Conservation (phyloP, 2,329 filamentous ascomycete genomes). For the Hyphodiscus sp. region DNA sequence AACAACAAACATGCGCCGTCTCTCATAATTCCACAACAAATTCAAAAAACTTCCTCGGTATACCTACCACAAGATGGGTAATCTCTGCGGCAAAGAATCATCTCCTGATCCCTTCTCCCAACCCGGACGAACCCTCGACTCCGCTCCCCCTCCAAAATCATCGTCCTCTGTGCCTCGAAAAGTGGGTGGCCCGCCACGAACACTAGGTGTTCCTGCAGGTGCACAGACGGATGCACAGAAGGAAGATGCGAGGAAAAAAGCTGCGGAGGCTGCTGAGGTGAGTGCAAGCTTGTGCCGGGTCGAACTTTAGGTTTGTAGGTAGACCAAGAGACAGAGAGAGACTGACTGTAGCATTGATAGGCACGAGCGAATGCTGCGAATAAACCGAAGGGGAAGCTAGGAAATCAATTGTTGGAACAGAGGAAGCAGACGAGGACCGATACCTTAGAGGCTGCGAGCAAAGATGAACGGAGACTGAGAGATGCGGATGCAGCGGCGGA, state of each 20-base stretch:
- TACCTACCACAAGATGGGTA: constrained; percentile 58
- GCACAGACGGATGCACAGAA: constrained; percentile 19
- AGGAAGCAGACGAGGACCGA: constrained; percentile 65
- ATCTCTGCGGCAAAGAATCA: constrained; percentile 73
- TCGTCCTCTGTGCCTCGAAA: constrained; percentile 43
- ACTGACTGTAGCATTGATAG: constrained; percentile 40
- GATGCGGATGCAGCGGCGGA: constrained; percentile 60
- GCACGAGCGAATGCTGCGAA: constrained; percentile 26
- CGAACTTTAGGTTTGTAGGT: background rate
- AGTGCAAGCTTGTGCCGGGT: constrained; percentile 30
- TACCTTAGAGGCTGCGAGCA: constrained; percentile 61
- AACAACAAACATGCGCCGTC: background rate
- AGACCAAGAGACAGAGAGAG: constrained; percentile 11
- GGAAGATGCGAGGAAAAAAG: constrained; percentile 62
- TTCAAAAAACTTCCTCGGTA: background rate
- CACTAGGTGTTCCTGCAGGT: constrained; percentile 53
- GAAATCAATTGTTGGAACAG: constrained; percentile 64
- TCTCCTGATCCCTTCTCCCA: constrained; percentile 61
- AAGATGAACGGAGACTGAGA: constrained; percentile 51
- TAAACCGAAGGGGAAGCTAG: constrained; percentile 56
- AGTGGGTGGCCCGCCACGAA: constrained; percentile 53
- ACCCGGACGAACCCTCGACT: constrained; percentile 66
- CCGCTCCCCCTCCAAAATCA: constrained; percentile 36
- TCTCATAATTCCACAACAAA: constrained; percentile 2
- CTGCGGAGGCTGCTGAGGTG: constrained; percentile 81